phyloP scores from a whole-genome alignment of 2,329 filamentous ascomycete genomes.

The Pseudogymnoascus sp. region DNA sequence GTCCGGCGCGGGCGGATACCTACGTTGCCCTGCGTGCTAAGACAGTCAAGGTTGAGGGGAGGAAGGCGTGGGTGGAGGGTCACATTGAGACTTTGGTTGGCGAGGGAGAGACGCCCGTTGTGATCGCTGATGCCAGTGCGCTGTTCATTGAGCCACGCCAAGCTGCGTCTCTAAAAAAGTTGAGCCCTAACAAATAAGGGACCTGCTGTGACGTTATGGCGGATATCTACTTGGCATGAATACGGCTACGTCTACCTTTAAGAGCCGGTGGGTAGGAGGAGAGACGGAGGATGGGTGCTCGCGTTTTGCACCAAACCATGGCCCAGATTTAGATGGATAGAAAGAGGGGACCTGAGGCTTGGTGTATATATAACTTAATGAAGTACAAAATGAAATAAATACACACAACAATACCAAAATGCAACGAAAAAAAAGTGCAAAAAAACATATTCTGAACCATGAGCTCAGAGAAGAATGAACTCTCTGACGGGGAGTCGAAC shows the following conservation, averaged over 20 bases:
- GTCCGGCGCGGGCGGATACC: constrained; percentile 65
- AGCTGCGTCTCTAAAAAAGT: constrained; percentile 44
- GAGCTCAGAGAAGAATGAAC: constrained; percentile 10
- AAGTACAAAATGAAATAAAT: not conserved
- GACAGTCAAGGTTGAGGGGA: constrained; percentile 78
- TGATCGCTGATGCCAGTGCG: constrained; percentile 75
- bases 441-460: constrained; percentile 1
- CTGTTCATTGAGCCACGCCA: constrained; percentile 84
- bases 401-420: not conserved
- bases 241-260: not conserved
- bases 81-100: constrained; percentile 69
- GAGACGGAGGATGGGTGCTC: not conserved
- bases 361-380: not conserved
- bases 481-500: constrained; percentile 24
- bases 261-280: not conserved
- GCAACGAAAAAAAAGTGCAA: not conserved
- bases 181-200: constrained; percentile 35
- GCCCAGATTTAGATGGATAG: not conserved
- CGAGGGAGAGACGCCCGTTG: constrained; percentile 52
- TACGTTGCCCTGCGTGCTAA: constrained; percentile 72
- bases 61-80: constrained; percentile 91
- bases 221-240: constrained; percentile 1
- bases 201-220: not conserved
- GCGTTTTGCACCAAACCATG: not conserved
- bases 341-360: not conserved